Evolutionary conservation across 2,329 filamentous ascomycete species (phyloP).

Genomic region (Pochonia chlamydosporia): DNA sequence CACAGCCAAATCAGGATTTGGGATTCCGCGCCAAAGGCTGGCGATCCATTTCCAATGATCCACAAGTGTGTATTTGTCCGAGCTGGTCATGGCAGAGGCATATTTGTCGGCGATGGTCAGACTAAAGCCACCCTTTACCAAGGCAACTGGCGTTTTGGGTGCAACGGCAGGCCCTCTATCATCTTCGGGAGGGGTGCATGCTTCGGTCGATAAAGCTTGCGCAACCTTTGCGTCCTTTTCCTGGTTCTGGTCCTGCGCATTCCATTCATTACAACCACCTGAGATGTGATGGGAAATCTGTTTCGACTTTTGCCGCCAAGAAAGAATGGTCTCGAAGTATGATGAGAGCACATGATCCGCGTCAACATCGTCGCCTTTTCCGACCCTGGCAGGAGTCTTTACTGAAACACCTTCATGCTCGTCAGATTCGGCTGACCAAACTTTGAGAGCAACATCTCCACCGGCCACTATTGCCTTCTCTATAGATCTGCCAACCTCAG

Average conservation of each 20-base stretch:
- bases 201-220: constrained; percentile 4
- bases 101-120: constrained; percentile 72
- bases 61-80: constrained; percentile 70
- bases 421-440: constrained; percentile 31
- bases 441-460: constrained; percentile 34
- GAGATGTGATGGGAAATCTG: constrained; percentile 57
- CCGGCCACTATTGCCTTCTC: constrained; percentile 52
- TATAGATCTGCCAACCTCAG: constrained; percentile 58
- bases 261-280: not conserved
- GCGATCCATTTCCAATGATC: constrained; percentile 99
- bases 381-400: not conserved
- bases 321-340: constrained; percentile 59
- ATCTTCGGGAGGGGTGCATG: constrained; percentile 6
- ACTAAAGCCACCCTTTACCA: constrained; percentile 74
- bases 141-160: constrained; percentile 57
- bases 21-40: constrained; percentile 81
- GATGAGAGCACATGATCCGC: constrained; percentile 39
- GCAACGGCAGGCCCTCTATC: constrained; percentile 8
- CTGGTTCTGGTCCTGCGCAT: constrained; percentile 2
- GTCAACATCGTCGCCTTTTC: not conserved
- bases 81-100: constrained; percentile 66
- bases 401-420: not conserved
- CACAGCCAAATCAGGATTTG: constrained; percentile 74
- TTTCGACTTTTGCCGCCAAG: constrained; percentile 69
- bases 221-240: constrained; percentile 3